Evolutionary conservation across 805 yeast genomes (phyloP).

Genomic region (Saturnispora kantuleensis): DNA sequence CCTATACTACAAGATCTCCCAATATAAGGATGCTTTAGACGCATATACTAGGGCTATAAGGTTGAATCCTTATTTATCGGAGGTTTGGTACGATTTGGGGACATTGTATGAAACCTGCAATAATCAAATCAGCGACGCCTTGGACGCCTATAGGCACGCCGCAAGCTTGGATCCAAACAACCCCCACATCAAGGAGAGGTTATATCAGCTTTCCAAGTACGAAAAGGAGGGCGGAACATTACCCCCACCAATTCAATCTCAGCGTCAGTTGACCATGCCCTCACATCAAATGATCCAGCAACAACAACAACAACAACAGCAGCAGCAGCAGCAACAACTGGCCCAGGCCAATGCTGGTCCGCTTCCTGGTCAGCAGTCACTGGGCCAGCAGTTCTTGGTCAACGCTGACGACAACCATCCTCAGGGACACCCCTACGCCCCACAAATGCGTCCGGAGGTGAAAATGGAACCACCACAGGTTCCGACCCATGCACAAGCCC

Average conservation of each 20-base stretch:
- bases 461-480: conserved; percentile 2
- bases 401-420: conserved; percentile 1
- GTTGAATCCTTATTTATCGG: conserved; percentile 89
- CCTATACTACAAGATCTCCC: conserved; percentile 89
- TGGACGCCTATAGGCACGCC: conserved; percentile 95
- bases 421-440: conserved; percentile 7
- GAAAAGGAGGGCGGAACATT: conserved; percentile 60
- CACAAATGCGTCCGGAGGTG: conserved; percentile 4
- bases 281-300: conserved; percentile 31
- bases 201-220: conserved; percentile 71
- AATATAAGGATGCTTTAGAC: conserved; percentile 92
- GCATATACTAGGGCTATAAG: conserved; percentile 96
- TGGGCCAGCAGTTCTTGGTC: conserved; percentile 20
- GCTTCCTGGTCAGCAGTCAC: conserved; percentile 22
- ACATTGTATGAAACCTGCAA: conserved; percentile 95
- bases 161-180: conserved; percentile 91
- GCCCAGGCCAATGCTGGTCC: conserved; percentile 16
- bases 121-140: conserved; percentile 87
- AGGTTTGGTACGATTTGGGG: conserved; percentile 98
- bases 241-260: conserved; percentile 45
- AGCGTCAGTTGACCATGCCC: conserved; percentile 38
- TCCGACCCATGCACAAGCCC: conserved; percentile 1
- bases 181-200: conserved; percentile 86
- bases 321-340: conserved; percentile 24
- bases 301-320: conserved; percentile 26